Conservation (phyloP, 352 stramenopile genomes). For the Blastocystis hominis region DNA sequence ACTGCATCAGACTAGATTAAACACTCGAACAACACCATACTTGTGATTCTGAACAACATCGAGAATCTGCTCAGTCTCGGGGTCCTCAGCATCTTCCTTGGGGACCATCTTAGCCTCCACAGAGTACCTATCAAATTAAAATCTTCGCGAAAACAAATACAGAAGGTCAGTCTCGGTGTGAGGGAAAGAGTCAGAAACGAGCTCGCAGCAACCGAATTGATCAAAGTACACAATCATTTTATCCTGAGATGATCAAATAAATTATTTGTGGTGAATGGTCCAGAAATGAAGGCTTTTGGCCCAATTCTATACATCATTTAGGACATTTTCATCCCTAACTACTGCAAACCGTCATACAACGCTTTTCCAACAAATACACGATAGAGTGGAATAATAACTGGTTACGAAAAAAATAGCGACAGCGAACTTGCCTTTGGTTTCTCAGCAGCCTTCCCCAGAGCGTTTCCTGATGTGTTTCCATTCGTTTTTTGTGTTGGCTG, state of each 20-base stretch:
- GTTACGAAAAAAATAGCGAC: background rate
- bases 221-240: constrained; percentile 56
- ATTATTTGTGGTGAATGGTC: constrained; percentile 25
- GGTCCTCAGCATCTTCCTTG: constrained; percentile 58
- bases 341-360: no score
- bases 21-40: background rate
- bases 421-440: background rate
- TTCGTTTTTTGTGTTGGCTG: background rate
- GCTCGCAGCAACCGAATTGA: constrained; percentile 55
- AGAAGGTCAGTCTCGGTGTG: constrained; percentile 52
- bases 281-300: background rate
- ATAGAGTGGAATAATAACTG: no score
- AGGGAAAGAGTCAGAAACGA: constrained; percentile 55
- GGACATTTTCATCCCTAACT: background rate
- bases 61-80: constrained; percentile 53
- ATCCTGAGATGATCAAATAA: background rate
- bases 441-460: background rate
- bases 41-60: constrained; percentile 59
- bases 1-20: constrained; percentile 37
- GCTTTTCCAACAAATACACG: no score
- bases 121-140: constrained; percentile 44
- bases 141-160: background rate
- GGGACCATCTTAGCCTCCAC: constrained; percentile 54
- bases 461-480: no score
- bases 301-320: background rate